Evolutionary conservation across 768 basidiomycete species (phyloP).

Genomic region (Rossbeevera mucosa): DNA sequence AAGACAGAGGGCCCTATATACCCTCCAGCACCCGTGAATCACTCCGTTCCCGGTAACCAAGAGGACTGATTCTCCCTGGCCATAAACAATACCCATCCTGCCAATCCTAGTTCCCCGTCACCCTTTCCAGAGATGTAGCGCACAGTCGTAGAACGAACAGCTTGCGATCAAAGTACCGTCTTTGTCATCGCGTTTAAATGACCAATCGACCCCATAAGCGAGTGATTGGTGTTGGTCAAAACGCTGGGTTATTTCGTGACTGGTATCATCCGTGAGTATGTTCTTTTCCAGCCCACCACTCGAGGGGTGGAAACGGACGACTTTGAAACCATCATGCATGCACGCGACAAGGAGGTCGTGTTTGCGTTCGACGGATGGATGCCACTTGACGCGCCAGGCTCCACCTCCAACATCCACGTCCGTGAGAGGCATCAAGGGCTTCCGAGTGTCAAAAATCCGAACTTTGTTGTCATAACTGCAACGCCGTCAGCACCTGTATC

Average conservation of each 20-base stretch:
- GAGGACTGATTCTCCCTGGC: not conserved
- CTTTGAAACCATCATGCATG: conserved; percentile 97
- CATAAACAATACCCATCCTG: not conserved
- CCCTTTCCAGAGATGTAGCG: conserved; percentile 72
- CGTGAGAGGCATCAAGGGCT: conserved; percentile 51
- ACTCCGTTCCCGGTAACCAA: not conserved
- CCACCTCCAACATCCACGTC: conserved; percentile 80
- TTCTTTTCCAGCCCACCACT: not conserved
- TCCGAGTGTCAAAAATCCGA: conserved; percentile 78
- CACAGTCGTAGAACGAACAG: conserved; percentile 95
- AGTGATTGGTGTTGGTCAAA: conserved; percentile 78
- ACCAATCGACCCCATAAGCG: conserved; percentile 95
- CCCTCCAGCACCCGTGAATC: conserved; percentile 8
- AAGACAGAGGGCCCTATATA: conserved; percentile 13
- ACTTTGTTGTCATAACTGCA: conserved; percentile 80
- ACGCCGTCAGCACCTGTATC: not conserved
- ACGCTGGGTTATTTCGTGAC: conserved; percentile 44
- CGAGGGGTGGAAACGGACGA: conserved; percentile 38
- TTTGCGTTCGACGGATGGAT: conserved; percentile 64
- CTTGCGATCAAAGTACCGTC: conserved; percentile 63
- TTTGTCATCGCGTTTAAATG: conserved; percentile 34
- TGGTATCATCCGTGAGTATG: conserved; percentile 9
- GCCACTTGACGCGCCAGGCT: conserved; percentile 96
- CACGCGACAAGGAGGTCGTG: conserved; percentile 85
- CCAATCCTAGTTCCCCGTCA: conserved; percentile 30